phyloP scores from a whole-genome alignment of 805 yeast genomes.

The Nakazawaea ernobii region DNA sequence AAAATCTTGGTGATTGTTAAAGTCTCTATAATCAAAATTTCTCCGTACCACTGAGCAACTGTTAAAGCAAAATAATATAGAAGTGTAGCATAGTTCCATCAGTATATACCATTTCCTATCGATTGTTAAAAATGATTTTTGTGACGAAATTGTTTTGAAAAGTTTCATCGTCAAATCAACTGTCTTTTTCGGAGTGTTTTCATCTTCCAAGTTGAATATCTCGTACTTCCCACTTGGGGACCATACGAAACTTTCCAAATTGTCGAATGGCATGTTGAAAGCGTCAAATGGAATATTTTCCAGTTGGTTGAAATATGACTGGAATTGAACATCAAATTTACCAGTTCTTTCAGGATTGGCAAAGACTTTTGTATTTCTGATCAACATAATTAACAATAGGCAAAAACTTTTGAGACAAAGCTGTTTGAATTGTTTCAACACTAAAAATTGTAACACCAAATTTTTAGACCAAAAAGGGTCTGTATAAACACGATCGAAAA shows the following conservation, averaged over 20 bases:
- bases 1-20: background rate
- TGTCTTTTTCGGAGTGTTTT: background rate
- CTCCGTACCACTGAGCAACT: background rate
- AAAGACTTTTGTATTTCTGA: background rate
- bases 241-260: conserved; percentile 5
- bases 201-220: conserved; percentile 6
- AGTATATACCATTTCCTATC: conserved; percentile 9
- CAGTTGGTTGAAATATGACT: conserved; percentile 2
- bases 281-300: background rate
- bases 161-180: background rate
- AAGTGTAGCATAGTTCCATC: conserved; percentile 2
- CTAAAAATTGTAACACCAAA: conserved; percentile 3
- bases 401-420: conserved; percentile 1
- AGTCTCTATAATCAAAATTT: conserved; percentile 1
- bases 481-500: conserved; percentile 1
- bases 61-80: conserved; percentile 3
- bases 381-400: conserved; percentile 2
- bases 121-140: conserved; percentile 7
- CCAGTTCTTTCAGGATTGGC: background rate
- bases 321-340: background rate
- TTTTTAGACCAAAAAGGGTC: conserved; percentile 4
- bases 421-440: conserved; percentile 3
- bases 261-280: conserved; percentile 5
- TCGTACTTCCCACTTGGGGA: background rate
- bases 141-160: conserved; percentile 2